These are phyloP conservation scores for Astrocystis sublimbata DNA, from an alignment of 495 filamentous ascomycete genomes.

Conservation along the genomic window DNA sequence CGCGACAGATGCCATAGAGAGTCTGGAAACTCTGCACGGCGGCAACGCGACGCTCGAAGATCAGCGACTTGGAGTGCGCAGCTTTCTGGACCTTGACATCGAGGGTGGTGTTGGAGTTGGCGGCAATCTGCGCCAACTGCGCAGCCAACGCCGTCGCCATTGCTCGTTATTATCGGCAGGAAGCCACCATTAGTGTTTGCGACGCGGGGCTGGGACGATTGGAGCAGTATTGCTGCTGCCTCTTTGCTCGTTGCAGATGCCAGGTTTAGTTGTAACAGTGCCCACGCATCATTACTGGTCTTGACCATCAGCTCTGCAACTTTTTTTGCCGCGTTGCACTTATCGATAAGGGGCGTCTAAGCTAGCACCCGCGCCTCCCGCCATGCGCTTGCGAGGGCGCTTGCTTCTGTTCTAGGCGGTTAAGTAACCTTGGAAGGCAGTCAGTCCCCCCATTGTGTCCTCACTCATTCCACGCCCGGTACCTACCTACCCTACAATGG, in stretches of 20 bases:
- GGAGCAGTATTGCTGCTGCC: neutral
- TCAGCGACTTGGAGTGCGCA: constrained; percentile 84
- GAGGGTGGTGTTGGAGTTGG: constrained; percentile 73
- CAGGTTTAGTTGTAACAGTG: neutral
- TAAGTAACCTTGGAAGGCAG: no score
- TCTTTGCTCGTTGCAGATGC: neutral
- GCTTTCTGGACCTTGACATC: constrained; percentile 88
- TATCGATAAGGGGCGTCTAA: constrained; percentile 15
- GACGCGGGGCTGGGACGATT: neutral
- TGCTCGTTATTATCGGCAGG: constrained; percentile 19
- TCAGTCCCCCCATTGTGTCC: no score
- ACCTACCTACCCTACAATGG: no score
- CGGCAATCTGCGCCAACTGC: constrained; percentile 79
- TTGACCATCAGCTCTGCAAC: constrained; percentile 17
- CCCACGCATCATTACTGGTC: neutral
- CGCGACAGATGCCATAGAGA: constrained; percentile 79
- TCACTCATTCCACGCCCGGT: no score
- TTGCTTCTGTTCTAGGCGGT: no score
- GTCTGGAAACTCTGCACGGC: constrained; percentile 84
- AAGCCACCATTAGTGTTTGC: constrained; percentile 8
- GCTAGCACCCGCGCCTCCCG: neutral
- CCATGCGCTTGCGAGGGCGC: neutral
- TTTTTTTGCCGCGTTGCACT: constrained; percentile 15
- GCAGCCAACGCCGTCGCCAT: constrained; percentile 79
- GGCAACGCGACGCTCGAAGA: constrained; percentile 82